Conservation (phyloP, 495 filamentous ascomycete genomes). For the Neurospora sp. region DNA sequence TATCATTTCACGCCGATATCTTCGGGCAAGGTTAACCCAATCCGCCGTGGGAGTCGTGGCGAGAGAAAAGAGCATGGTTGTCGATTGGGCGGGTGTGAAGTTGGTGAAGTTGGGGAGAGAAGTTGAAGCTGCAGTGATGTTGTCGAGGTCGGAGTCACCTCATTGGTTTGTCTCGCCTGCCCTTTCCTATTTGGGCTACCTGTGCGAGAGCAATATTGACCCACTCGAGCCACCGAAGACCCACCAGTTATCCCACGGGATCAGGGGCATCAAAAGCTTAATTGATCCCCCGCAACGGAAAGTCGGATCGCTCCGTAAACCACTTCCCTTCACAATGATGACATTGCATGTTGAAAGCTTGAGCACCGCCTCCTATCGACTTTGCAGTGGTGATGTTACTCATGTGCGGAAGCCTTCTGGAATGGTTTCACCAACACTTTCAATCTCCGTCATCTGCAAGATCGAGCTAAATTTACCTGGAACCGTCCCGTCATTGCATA, state of each 20-base stretch:
- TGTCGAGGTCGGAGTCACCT: not conserved
- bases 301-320: not conserved
- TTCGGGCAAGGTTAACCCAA: not conserved
- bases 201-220: constrained; percentile 18
- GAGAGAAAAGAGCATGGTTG: not conserved
- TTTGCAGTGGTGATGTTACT: not conserved
- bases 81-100: not conserved
- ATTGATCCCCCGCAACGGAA: constrained; percentile 2
- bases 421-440: not conserved
- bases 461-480: not conserved
- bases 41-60: not conserved
- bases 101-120: constrained; percentile 1
- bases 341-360: not conserved
- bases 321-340: not conserved
- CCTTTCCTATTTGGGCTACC: constrained; percentile 24
- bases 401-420: not conserved
- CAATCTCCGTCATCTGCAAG: not conserved
- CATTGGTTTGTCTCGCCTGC: not conserved
- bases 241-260: constrained; percentile 3
- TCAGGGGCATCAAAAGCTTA: constrained; percentile 12
- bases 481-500: not conserved
- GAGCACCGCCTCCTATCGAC: not conserved
- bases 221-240: not conserved
- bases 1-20: not conserved
- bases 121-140: not conserved